Percentiles rank a stretch among this genome's conserved stretches.
Conservation (phyloP, 257 asterid species). For the Nicotiana undulata region DNA sequence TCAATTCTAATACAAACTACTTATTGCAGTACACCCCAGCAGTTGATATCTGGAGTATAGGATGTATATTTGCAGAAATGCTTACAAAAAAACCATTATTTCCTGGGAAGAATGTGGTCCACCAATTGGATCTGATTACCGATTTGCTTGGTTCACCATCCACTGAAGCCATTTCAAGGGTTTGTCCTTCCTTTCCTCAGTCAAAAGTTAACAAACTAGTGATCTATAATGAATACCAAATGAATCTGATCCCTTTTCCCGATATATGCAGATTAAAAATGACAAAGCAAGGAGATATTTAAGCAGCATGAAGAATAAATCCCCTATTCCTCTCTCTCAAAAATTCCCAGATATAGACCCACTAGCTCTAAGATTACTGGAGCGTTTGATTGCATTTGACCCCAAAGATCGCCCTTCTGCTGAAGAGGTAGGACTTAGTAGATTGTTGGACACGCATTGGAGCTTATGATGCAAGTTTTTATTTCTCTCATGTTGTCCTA, state of each 20-base stretch:
- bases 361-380: slow-evolving; percentile 77
- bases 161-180: slow-evolving; percentile 75
- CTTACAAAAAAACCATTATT: slow-evolving; percentile 72
- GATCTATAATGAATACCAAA: not conserved
- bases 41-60: slow-evolving; percentile 92
- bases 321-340: slow-evolving; percentile 55
- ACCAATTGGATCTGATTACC: slow-evolving; percentile 83
- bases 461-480: not conserved
- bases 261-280: slow-evolving; percentile 60
- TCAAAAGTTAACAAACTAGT: not conserved
- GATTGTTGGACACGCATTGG: not conserved
- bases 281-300: slow-evolving; percentile 87
- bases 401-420: slow-evolving; percentile 95
- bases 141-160: slow-evolving; percentile 90
- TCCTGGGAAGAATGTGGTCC: slow-evolving; percentile 82
- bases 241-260: not conserved
- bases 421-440: slow-evolving; percentile 46
- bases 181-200: slow-evolving; percentile 22
- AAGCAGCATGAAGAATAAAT: slow-evolving; percentile 71
- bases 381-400: slow-evolving; percentile 77
- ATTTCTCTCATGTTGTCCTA: not conserved
- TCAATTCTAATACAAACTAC: not conserved
- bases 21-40: slow-evolving; percentile 92
- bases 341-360: slow-evolving; percentile 77
- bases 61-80: slow-evolving; percentile 94